Percentiles rank a stretch among this genome's conserved stretches.
Conservation (phyloP, 2,329 filamentous ascomycete species). For the Akanthomyces lecanii region DNA sequence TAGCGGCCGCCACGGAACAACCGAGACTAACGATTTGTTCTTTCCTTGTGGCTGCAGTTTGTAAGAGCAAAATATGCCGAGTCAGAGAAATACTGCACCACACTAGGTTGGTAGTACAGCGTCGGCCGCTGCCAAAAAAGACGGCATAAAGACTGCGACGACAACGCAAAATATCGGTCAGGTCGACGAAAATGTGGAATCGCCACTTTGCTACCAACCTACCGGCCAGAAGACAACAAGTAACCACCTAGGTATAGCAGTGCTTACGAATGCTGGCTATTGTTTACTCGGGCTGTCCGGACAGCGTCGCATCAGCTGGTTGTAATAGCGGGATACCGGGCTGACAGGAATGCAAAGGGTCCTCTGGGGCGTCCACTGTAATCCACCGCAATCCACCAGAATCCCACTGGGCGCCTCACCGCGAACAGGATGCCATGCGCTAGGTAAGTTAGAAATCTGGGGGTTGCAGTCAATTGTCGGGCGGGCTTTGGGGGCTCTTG, state of each 20-base stretch:
- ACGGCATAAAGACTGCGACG: not conserved
- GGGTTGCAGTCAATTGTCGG: not conserved
- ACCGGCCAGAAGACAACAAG: too few relatives aligned
- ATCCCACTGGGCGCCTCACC: not conserved
- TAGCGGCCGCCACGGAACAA: slow-evolving; percentile 4
- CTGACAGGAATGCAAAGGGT: slow-evolving; percentile 2
- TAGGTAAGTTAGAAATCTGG: not conserved
- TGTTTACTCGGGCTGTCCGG: slow-evolving; percentile 6
- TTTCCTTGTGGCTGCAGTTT: not conserved
- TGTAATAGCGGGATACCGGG: not conserved
- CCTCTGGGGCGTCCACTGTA: not conserved
- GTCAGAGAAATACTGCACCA: not conserved
- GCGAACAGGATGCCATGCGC: not conserved
- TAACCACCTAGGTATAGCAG: too few relatives aligned
- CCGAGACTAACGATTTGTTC: not conserved
- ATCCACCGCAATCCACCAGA: too few relatives aligned
- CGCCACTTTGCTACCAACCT: too few relatives aligned
- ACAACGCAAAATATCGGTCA: not conserved
- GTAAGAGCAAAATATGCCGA: not conserved
- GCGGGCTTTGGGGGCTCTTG: too few relatives aligned
- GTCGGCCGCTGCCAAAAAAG: not conserved
- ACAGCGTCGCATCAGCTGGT: not conserved
- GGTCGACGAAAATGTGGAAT: not conserved
- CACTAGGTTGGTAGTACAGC: not conserved
- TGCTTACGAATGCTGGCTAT: not conserved